These are phyloP conservation scores for Nepenthes alata DNA, from an alignment of 179 eudicot genomes.

Conservation along the genomic window DNA sequence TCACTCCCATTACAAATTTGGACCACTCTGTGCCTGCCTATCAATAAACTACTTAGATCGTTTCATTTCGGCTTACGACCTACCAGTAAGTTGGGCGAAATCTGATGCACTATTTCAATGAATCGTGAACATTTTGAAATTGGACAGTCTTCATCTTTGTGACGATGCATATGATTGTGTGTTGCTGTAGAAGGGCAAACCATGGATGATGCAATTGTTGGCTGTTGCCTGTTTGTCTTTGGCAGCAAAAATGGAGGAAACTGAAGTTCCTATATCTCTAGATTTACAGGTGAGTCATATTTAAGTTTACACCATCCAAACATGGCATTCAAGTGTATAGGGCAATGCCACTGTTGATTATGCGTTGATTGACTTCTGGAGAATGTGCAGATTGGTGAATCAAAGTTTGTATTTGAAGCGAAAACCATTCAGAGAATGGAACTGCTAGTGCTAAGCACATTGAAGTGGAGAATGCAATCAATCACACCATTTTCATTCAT, in stretches of 20 bases:
- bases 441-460: slow-evolving; percentile 9
- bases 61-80: slow-evolving; percentile 13
- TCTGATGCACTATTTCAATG: background rate
- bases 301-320: background rate
- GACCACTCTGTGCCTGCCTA: slow-evolving; percentile 16
- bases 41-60: slow-evolving; percentile 18
- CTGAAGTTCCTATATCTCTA: slow-evolving; percentile 25
- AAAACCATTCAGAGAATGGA: slow-evolving; percentile 14
- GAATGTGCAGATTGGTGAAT: slow-evolving; percentile 5
- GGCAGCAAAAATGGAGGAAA: slow-evolving; percentile 49
- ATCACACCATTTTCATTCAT: slow-evolving; percentile 14
- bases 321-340: background rate
- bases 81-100: slow-evolving; percentile 9
- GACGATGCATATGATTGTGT: background rate
- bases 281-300: slow-evolving; percentile 32
- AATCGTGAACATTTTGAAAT: no score
- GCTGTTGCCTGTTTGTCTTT: slow-evolving; percentile 44
- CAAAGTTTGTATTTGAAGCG: slow-evolving; percentile 8
- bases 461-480: slow-evolving; percentile 14
- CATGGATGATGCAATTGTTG: slow-evolving; percentile 45
- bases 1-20: slow-evolving; percentile 16
- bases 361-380: background rate
- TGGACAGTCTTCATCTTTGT: background rate
- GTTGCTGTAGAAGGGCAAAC: slow-evolving; percentile 20
- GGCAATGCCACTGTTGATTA: background rate